phyloP scores from a whole-genome alignment of 1,139 yeast genomes.

The Pichia sp. region DNA sequence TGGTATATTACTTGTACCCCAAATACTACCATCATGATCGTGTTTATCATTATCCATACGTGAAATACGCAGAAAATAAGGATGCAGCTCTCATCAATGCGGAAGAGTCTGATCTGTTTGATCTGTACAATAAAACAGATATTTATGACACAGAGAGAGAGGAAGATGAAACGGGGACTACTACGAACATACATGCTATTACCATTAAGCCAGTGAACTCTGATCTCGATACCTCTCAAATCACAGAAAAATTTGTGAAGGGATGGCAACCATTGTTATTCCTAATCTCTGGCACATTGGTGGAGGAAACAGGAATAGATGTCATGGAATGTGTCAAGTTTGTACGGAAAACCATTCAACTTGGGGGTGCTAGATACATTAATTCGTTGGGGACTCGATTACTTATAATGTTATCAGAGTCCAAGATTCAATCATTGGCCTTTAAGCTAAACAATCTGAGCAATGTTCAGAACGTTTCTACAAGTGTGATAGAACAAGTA shows the following conservation, averaged over 20 bases:
- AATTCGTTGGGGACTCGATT: constrained; percentile 67
- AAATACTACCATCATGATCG: constrained; percentile 7
- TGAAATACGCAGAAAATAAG: constrained; percentile 2
- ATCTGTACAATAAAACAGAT: constrained; percentile 6
- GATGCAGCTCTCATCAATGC: not conserved
- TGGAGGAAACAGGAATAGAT: constrained; percentile 41
- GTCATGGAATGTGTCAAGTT: constrained; percentile 75
- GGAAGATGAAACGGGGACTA: not conserved
- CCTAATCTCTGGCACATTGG: constrained; percentile 2
- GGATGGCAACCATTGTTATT: constrained; percentile 7
- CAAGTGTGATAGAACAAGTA: not conserved
- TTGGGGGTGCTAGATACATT: constrained; percentile 51
- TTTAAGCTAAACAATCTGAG: constrained; percentile 2
- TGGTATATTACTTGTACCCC: constrained; percentile 6
- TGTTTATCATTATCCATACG: constrained; percentile 6
- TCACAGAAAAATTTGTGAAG: no score
- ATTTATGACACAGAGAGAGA: no score
- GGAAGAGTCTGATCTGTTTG: constrained; percentile 4
- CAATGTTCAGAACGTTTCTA: constrained; percentile 1
- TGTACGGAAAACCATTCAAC: constrained; percentile 53
- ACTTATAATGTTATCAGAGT: constrained; percentile 61
- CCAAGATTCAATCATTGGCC: constrained; percentile 2
- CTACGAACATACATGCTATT: not conserved
- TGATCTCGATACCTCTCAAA: no score
- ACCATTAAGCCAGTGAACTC: not conserved